These are phyloP conservation scores for Castanea crenata DNA, from an alignment of 306 rosid genomes.

Conservation along the genomic window DNA sequence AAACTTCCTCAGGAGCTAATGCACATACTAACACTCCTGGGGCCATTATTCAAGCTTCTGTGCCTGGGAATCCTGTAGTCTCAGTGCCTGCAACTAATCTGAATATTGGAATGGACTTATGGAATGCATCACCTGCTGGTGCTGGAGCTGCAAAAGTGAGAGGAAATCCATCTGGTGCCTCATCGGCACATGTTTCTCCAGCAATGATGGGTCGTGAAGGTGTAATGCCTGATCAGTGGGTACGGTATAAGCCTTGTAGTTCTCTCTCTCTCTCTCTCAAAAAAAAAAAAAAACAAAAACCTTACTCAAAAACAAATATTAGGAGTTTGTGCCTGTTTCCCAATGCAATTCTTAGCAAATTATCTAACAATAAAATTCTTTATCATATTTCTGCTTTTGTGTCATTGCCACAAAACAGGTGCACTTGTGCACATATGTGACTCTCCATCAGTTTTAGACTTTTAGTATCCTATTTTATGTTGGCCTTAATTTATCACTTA, in stretches of 20 bases:
- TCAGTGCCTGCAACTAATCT: conserved; percentile 72
- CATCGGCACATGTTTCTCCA: conserved; percentile 43
- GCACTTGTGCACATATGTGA: not conserved
- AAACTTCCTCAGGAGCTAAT: conserved; percentile 66
- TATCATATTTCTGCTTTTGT: not conserved
- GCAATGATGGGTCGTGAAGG: conserved; percentile 50
- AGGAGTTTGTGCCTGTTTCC: not conserved
- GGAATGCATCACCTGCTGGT: conserved; percentile 68
- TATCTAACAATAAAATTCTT: not conserved
- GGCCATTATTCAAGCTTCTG: conserved; percentile 43
- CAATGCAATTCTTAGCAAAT: not conserved
- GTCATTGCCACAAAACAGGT: not conserved
- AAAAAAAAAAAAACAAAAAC: too few species aligned
- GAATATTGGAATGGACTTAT: conserved; percentile 93
- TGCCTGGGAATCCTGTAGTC: conserved; percentile 64
- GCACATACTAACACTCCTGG: conserved; percentile 61
- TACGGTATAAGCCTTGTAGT: conserved; percentile 49
- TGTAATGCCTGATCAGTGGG: conserved; percentile 70
- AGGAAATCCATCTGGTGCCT: conserved; percentile 49
- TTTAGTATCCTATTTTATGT: not conserved
- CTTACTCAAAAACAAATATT: too few species aligned
- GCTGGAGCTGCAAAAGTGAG: conserved; percentile 63
- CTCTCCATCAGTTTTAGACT: not conserved
- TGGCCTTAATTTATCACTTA: not conserved
- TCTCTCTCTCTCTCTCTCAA: not conserved